A percentile compares a stretch with the other conserved stretches of the same genome.
Evolutionary conservation across 2,329 filamentous ascomycete species (phyloP).

Genomic region (Talaromyces funiculosus): DNA sequence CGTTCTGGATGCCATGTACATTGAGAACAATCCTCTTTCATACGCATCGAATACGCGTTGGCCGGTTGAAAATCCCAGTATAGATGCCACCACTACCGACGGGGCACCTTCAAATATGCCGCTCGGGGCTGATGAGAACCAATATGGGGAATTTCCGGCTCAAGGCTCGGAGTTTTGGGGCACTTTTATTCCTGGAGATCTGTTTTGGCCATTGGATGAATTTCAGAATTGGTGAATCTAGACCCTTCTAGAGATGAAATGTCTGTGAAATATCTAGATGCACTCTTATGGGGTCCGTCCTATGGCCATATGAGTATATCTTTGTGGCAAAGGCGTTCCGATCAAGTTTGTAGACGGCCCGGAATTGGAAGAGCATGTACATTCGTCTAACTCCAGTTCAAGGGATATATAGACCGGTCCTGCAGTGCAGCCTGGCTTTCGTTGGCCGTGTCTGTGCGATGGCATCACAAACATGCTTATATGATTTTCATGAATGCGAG

Average conservation of each 20-base stretch:
- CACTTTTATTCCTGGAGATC: not conserved
- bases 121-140: not conserved
- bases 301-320: too few relatives aligned
- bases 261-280: too few relatives aligned
- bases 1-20: not conserved
- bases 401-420: conserved; percentile 19
- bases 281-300: too few relatives aligned
- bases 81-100: not conserved
- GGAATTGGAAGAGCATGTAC: conserved; percentile 20
- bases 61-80: not conserved
- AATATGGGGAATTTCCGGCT: not conserved
- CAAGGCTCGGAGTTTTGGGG: not conserved
- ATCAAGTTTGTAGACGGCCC: conserved; percentile 17
- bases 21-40: not conserved
- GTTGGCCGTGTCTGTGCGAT: conserved; percentile 18
- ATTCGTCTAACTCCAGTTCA: conserved; percentile 20
- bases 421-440: conserved; percentile 22
- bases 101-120: not conserved
- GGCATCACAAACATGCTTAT: conserved; percentile 18
- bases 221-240: not conserved
- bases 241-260: not conserved
- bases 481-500: conserved; percentile 20
- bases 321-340: conserved; percentile 19
- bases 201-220: not conserved
- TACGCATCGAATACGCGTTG: not conserved